Conservation (phyloP, 768 basidiomycete genomes). For the Hirschioporus abietinus region DNA sequence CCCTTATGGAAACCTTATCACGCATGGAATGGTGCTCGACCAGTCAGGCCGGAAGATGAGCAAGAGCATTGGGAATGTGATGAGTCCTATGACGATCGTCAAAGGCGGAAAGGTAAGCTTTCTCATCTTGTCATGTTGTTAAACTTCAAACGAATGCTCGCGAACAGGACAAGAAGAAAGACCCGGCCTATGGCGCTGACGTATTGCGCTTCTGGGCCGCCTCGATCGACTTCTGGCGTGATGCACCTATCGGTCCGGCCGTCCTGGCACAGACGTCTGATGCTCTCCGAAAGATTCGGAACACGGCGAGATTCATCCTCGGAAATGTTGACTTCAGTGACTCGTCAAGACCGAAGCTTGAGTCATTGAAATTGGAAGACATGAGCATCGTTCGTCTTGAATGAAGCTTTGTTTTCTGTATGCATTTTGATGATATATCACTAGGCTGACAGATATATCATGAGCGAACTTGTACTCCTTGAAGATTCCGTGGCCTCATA, state of each 20-base stretch:
- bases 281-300: slow-evolving; percentile 77
- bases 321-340: slow-evolving; percentile 59
- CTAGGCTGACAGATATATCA: slow-evolving; percentile 80
- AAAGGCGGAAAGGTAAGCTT: slow-evolving; percentile 64
- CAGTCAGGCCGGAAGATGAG: slow-evolving; percentile 93
- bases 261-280: slow-evolving; percentile 73
- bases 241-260: slow-evolving; percentile 79
- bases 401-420: neutral
- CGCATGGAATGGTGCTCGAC: slow-evolving; percentile 96
- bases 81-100: slow-evolving; percentile 79
- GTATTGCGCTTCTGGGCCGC: slow-evolving; percentile 88
- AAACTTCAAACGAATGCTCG: slow-evolving; percentile 7
- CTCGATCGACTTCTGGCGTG: slow-evolving; percentile 82
- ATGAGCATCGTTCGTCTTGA: slow-evolving; percentile 56
- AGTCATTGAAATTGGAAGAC: slow-evolving; percentile 37
- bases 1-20: slow-evolving; percentile 80
- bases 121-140: neutral
- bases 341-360: slow-evolving; percentile 11
- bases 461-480: slow-evolving; percentile 75
- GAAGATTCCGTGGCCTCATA: slow-evolving; percentile 62
- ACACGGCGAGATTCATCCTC: slow-evolving; percentile 80
- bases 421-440: neutral
- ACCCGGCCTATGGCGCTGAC: slow-evolving; percentile 83
- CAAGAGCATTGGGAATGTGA: slow-evolving; percentile 90
- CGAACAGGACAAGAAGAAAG: slow-evolving; percentile 55